Evolutionary conservation across 2,329 filamentous ascomycete species (phyloP), one percentile per base, ranked within the genome.

Genomic region (Claviceps fusiformis): DNA sequence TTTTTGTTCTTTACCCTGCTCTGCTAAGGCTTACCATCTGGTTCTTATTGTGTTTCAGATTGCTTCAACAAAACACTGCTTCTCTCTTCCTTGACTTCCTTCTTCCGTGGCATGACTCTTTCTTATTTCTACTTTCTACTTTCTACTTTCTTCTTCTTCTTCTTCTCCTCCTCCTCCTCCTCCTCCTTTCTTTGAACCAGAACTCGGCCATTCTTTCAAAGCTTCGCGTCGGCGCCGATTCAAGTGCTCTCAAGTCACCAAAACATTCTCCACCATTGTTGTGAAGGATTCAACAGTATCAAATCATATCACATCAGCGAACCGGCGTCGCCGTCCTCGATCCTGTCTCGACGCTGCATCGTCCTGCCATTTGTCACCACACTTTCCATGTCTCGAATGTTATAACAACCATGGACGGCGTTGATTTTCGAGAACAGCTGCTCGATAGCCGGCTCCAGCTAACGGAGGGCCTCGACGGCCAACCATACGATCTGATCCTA

Each of bases 401-500:
- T 27, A 19, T 50, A 19, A 19, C 50, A 50, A 49, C 17, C 51
- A 68, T 67, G 73, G 62, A 69, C 59, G 61, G 68, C 41, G 46
- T 70, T 55, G 64, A 69, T 60, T 68, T 68, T 29, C 66, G 71
- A 44, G 71, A 74, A 55, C 61, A 68, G 55, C 72, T 82, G 57
- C 71, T 85, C 52, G 70, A 72, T 51, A 73, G 75, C 55, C 82
- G 84, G 53, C 71, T 77, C 48, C 70, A 75, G 58, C 69, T 84
- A 57, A 87, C 84, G 0, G 69, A 81, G 17, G 69, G 72, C 0
- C 71, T 86, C 19, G 66, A 68, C 10, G 71, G 70, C 8, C 67
- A 71, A 5, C 77, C 82, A 1, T 85, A 84, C 63, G 81, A 86
- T 61, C 67, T 82, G 41, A 73, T 86, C 54, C 73, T 85, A 8